These are phyloP conservation scores for Dipodascopsis tothii DNA, from an alignment of 805 yeast genomes.

Conservation along the genomic window DNA sequence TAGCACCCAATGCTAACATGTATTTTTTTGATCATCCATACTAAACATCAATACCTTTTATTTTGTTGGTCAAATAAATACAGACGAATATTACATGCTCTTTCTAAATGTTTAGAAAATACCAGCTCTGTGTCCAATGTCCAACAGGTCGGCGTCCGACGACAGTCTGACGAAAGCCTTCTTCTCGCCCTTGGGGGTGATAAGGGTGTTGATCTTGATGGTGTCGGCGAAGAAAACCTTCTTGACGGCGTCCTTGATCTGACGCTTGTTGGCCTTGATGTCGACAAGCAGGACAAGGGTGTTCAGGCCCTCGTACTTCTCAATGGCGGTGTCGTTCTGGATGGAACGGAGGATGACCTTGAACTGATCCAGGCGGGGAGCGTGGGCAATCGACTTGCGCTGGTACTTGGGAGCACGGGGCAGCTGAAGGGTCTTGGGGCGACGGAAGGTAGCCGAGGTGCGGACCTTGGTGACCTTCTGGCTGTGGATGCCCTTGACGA, in stretches of 20 bases:
- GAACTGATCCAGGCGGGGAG: conserved; percentile 93
- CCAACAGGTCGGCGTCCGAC: conserved; percentile 98
- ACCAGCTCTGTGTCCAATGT: conserved; percentile 99
- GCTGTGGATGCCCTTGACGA: conserved; percentile 91
- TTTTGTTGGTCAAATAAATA: background rate
- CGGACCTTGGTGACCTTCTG: conserved; percentile 88
- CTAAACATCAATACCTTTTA: too few relatives aligned
- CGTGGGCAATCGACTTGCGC: conserved; percentile 93
- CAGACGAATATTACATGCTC: background rate
- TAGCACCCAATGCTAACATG: too few relatives aligned
- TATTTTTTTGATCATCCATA: too few relatives aligned
- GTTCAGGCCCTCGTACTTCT: conserved; percentile 99
- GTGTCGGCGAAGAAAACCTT: conserved; percentile 96
- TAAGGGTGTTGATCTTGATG: conserved; percentile 86
- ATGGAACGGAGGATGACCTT: conserved; percentile 89
- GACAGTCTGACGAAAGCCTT: conserved; percentile 99
- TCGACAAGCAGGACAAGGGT: conserved; percentile 98
- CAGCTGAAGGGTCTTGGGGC: conserved; percentile 93
- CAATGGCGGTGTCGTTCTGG: conserved; percentile 97
- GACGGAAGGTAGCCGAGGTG: conserved; percentile 90
- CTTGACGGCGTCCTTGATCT: conserved; percentile 96
- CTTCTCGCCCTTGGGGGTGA: conserved; percentile 97
- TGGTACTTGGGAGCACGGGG: conserved; percentile 94
- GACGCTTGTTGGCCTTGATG: conserved; percentile 94
- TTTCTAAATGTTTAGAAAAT: conserved; percentile 59